Evolutionary conservation across 2,329 filamentous ascomycete species (phyloP), one percentile per base, ranked within the genome.

Genomic region (Sclerotiophoma versabilis): DNA sequence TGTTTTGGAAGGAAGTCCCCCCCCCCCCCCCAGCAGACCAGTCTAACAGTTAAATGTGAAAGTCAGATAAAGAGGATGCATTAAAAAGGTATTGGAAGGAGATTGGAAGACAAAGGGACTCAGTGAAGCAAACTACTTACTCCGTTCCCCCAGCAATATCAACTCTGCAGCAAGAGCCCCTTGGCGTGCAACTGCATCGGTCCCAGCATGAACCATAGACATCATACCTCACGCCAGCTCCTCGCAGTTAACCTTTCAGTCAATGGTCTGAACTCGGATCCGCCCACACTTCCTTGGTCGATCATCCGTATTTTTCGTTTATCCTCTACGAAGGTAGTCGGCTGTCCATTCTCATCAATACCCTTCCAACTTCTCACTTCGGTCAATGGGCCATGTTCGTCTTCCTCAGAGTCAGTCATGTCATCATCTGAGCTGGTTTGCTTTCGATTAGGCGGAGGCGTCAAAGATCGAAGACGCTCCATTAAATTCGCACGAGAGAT

Each of bases 301-400:
- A 52, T 49, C 49, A 49, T 45, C 39, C 34, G 45, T 3, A 36
- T 5, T 12, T 36, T 46, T 11, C 58, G 58, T 55, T 42, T 63
- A 52, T 71, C 64, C 39, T 70, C 69, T 3, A 70, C 58, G 47
- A 65, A 71, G 0, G 59, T 71, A 43, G 60, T 58, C 6, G 64
- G 65, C 22, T 62, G 19, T 1, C 70, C 70, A 39, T 68, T 64
- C 52, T 71, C 70, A 52, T 72, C 70, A 5, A 67, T 45, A 2
- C 64, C 70, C 20, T 45, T 67, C 61, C 63, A 73, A n/a, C 43
- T 65, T 45, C 64, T 61, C 12, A 63, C 57, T 19, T 62, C 58
- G 5, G 57, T 56, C n/a, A 64, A 11, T 10, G 59, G 57, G 3
- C 55, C 64, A 4, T 52, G 54, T 11, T 49, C 50, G 3, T 63